Evolutionary conservation across 805 yeast genomes (phyloP).

Genomic region (Ogataea ramenticola): DNA sequence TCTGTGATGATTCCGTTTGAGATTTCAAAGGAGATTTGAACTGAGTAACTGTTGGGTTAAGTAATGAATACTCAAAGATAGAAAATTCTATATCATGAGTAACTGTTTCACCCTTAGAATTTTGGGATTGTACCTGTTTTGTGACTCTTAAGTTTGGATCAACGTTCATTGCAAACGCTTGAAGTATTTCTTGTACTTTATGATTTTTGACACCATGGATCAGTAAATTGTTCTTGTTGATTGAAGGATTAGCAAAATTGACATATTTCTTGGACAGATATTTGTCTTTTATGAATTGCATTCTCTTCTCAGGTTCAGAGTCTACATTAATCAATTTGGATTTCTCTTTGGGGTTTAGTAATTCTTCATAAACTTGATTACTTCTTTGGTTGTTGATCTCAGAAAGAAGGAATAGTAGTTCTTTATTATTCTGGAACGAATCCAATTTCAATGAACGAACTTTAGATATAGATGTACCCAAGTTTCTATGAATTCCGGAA

Average conservation of each 20-base stretch:
- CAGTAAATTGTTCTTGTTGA: slow-evolving; percentile 25
- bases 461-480: slow-evolving; percentile 78
- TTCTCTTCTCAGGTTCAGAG: slow-evolving; percentile 39
- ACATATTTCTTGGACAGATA: slow-evolving; percentile 50
- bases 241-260: slow-evolving; percentile 10
- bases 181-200: slow-evolving; percentile 36
- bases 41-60: slow-evolving; percentile 20
- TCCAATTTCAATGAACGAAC: slow-evolving; percentile 76
- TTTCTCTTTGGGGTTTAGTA: slow-evolving; percentile 11
- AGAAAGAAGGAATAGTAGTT: slow-evolving; percentile 46
- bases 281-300: slow-evolving; percentile 56
- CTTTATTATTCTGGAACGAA: slow-evolving; percentile 42
- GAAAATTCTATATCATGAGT: slow-evolving; percentile 16
- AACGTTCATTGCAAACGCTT: slow-evolving; percentile 40
- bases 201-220: slow-evolving; percentile 48
- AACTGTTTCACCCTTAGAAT: slow-evolving; percentile 5
- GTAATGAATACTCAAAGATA: slow-evolving; percentile 45
- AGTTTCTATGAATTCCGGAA: slow-evolving; percentile 78
- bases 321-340: slow-evolving; percentile 19
- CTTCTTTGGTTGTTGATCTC: slow-evolving; percentile 45
- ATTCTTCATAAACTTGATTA: slow-evolving; percentile 57
- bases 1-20: no score
- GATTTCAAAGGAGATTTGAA: neutral
- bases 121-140: neutral
- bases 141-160: slow-evolving; percentile 31